A percentile compares a stretch with the other conserved stretches of the same genome.
These are phyloP conservation scores for Paracamarosporium sp. DNA, from an alignment of 2,329 filamentous ascomycete species.

Conservation along the genomic window DNA sequence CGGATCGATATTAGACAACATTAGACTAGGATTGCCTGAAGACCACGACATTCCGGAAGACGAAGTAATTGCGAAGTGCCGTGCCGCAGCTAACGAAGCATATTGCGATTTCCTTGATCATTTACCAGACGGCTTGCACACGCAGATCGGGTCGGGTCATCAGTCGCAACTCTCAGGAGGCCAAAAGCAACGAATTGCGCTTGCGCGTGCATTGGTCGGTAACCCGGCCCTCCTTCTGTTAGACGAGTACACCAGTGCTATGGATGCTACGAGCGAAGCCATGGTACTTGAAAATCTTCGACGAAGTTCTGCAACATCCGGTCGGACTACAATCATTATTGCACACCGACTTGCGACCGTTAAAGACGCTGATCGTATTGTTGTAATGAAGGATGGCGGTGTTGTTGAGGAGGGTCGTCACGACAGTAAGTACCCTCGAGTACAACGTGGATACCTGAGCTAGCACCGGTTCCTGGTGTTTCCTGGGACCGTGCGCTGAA, in stretches of 20 bases:
- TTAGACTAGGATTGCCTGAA: slow-evolving; percentile 37
- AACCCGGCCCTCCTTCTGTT: slow-evolving; percentile 42
- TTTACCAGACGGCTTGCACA: slow-evolving; percentile 44
- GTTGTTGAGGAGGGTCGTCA: slow-evolving; percentile 41
- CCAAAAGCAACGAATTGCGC: slow-evolving; percentile 46
- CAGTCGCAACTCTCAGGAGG: slow-evolving; percentile 46
- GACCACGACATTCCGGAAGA: slow-evolving; percentile 29
- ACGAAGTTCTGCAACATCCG: slow-evolving; percentile 31
- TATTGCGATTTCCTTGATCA: slow-evolving; percentile 53
- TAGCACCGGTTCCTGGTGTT: not conserved
- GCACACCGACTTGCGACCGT: slow-evolving; percentile 46
- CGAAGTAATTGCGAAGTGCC: slow-evolving; percentile 54
- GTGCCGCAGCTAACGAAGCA: slow-evolving; percentile 61
- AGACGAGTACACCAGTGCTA: slow-evolving; percentile 47
- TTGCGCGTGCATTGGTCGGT: slow-evolving; percentile 44
- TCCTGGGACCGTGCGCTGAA: not conserved
- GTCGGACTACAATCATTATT: slow-evolving; percentile 45
- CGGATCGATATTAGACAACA: slow-evolving; percentile 46
- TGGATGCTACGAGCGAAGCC: slow-evolving; percentile 41
- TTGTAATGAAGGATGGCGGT: slow-evolving; percentile 44
- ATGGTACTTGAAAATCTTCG: slow-evolving; percentile 40
- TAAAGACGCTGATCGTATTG: slow-evolving; percentile 44
- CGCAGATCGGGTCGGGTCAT: slow-evolving; percentile 39
- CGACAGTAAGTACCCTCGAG: slow-evolving; percentile 17
- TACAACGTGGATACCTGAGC: no score